Base-by-base conservation (phyloP, 2,329 filamentous ascomycete species). In the Venturia carpophila region DNA sequence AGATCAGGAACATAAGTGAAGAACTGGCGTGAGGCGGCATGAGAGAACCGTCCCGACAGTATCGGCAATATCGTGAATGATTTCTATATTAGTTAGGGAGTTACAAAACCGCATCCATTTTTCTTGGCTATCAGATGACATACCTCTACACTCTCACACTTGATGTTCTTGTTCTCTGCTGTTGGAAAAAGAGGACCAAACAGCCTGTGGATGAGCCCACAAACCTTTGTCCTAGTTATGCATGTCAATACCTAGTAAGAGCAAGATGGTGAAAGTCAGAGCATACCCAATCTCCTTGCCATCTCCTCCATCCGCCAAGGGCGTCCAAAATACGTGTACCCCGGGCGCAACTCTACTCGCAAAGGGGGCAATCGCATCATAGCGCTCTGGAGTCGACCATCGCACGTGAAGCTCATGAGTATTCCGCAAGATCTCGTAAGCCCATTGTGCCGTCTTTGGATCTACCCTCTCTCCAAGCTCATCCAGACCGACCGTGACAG, bases 311-410 rank as follows among this genome's bases (percentile, higher is more conserved):
- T 75, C 72, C 41, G 76, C 73, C 6, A 75, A 74, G 0, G 89
- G 88, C 0, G 88, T 89, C 73, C 87, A 92, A 70, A 89, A 89
- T 34, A 92, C 79, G 78, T 97, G 92, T 27, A 97, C 78, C 2
- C 93, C 93, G 0, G 92, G 87, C 1, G 91, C 86, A 17, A 92
- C 75, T 66, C 89, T 84, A 63, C 91, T 91, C 55, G 84, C 79
- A 71, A 94, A 88, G 1, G 92, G 92, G 47, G 87, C 81, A 56
- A 87, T 78, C 1, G 83, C 79, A 47, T 83, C 78, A 73, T 87
- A 87, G 1, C 80, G 71, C 7, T 72, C 70, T 2, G 84, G 78
- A 17, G 86, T 84, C n/a, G 84, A 82, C 90, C 92, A 96, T 73
- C 89, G 85, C 66, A 97, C 78, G 74, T 93, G 89, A 52, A 97